Base-by-base conservation (phyloP, 23 red algal genomes). In the Cyanidioschyzon merolae region DNA sequence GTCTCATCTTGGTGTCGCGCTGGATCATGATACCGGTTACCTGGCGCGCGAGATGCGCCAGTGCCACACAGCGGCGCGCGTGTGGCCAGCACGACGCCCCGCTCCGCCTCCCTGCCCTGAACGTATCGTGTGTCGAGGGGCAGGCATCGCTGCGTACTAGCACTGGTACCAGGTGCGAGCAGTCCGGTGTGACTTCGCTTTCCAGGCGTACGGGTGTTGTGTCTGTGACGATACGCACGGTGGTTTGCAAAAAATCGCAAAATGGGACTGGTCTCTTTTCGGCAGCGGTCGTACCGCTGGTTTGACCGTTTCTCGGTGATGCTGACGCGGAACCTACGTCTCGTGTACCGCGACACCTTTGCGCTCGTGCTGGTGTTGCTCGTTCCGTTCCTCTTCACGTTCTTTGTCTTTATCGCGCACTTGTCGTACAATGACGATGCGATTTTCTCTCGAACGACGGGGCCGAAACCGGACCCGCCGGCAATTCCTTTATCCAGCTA, bases 341-440 rank as follows among this genome's bases (percentile, higher is more conserved):
- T 71, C 2, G 32, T 35, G 78, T 40, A 59, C 21, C 78, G 78
- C 39, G 59, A 57, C 78, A 41, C 59, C 12, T 59, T 57, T 50
- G 78, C 78, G 7, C 38, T 81, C 12, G 78, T 58, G 58, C 30
- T 81, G 16, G 34, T 71, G 68, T 26, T 81, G 26, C 38, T 81
- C 17, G 78, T 81, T 12, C 78, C 78, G 0, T 27, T 81, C 0
- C 18, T 81, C 0, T 81, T 81, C 32, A 81, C 78, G 1, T 59
- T 81, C 32, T 81, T 81, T 24, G 39, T 81, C 34, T 81, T 81
- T 30, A 58, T 58, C 1, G 78, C 78, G 38, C 59, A 57, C 25
- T 34, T 81, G 0, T 71, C 58, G 3, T 71, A 71, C 29, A 27
- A 71, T 71, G 63, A 71, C 29, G 32, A 71, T 35, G 12, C 63